Percentiles rank a stretch among this genome's conserved stretches.
These are phyloP conservation scores for Rhinocladiella similis DNA, from an alignment of 2,329 filamentous ascomycete genomes.

Conservation along the genomic window DNA sequence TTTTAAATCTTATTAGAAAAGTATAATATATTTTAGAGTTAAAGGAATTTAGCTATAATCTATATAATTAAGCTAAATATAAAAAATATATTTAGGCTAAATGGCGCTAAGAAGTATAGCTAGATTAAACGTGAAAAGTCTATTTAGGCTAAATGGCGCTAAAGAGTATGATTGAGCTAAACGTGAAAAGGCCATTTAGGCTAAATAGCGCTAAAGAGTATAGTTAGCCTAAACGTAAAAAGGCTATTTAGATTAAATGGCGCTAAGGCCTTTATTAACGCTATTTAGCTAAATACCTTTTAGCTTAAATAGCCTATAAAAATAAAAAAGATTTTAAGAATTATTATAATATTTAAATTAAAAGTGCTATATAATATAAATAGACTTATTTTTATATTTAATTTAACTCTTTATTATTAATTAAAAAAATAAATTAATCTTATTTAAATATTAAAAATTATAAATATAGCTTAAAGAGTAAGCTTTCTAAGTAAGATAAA, in stretches of 20 bases:
- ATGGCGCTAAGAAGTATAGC: background rate
- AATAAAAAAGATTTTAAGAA: background rate
- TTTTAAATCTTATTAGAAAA: background rate
- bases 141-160: background rate
- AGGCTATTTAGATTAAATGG: no score
- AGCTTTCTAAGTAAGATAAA: background rate
- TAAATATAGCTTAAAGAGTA: background rate
- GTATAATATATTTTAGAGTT: background rate
- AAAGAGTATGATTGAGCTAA: background rate
- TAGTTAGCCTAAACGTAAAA: no score
- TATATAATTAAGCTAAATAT: background rate
- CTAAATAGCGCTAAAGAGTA: no score
- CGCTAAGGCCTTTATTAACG: no score
- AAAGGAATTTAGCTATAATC: background rate
- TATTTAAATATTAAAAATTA: background rate
- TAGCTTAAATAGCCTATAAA: background rate
- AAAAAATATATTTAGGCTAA: background rate
- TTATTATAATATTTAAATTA: background rate
- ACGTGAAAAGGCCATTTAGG: background rate
- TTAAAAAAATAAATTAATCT: background rate
- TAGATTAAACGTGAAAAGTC: background rate
- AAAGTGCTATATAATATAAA: background rate
- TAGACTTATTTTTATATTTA: background rate
- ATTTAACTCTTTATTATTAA: background rate
- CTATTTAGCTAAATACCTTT: no score